phyloP scores from a whole-genome alignment of 768 basidiomycete genomes.

The Serendipita sp. region DNA sequence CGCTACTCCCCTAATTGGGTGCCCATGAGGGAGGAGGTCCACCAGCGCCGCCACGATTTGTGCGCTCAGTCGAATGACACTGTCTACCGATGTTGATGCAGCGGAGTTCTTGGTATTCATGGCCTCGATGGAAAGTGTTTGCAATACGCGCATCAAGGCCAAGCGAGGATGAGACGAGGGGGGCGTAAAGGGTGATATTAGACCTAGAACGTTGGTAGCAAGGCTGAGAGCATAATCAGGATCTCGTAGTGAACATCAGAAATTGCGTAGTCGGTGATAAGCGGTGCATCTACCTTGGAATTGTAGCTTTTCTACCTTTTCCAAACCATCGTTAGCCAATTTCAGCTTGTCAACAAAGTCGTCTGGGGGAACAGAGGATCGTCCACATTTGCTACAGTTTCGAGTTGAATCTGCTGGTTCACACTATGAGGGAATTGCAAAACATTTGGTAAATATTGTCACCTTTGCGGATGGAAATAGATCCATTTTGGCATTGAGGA shows the following conservation, averaged over 20 bases:
- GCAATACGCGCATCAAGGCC: slow-evolving; percentile 53
- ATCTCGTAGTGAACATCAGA: slow-evolving; percentile 27
- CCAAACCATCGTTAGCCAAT: slow-evolving; percentile 57
- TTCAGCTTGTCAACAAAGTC: slow-evolving; percentile 46
- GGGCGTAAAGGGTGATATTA: slow-evolving; percentile 43
- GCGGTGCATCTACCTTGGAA: slow-evolving; percentile 30
- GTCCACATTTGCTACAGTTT: slow-evolving; percentile 38
- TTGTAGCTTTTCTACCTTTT: slow-evolving; percentile 53
- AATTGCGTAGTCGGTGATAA: background rate
- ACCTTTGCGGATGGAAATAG: background rate
- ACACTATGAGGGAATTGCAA: background rate
- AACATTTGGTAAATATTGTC: background rate
- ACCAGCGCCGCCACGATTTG: slow-evolving; percentile 38
- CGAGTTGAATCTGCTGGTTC: background rate
- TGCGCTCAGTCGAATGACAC: slow-evolving; percentile 41
- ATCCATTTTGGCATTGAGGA: slow-evolving; percentile 25
- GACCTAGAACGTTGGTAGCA: slow-evolving; percentile 48
- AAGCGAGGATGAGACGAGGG: slow-evolving; percentile 66
- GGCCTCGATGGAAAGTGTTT: slow-evolving; percentile 44
- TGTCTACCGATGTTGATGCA: slow-evolving; percentile 30
- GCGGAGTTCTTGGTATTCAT: slow-evolving; percentile 23
- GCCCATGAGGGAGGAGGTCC: slow-evolving; percentile 41
- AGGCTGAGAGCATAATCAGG: slow-evolving; percentile 39
- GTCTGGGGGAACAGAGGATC: slow-evolving; percentile 32
- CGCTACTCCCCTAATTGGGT: slow-evolving; percentile 63